phyloP scores from a whole-genome alignment of 208 protist species.

The Histomonas meleagridis region DNA sequence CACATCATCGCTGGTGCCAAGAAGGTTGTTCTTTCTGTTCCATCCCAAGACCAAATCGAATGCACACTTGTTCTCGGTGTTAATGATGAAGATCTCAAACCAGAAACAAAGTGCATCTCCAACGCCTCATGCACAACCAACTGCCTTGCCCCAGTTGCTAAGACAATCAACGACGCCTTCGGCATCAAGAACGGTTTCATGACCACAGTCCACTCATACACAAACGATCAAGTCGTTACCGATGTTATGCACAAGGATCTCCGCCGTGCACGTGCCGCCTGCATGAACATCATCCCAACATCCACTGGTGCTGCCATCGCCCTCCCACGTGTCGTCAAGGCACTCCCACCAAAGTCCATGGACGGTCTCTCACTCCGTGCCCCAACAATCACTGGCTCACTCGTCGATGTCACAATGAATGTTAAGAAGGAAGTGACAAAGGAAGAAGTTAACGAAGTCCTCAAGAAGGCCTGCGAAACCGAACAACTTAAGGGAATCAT shows the following conservation, averaged over 20 bases:
- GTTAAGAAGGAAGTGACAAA: slow-evolving; percentile 73
- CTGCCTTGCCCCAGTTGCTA: slow-evolving; percentile 92
- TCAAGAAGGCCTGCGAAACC: slow-evolving; percentile 68
- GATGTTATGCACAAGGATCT: slow-evolving; percentile 85
- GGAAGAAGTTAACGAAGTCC: slow-evolving; percentile 58
- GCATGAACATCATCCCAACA: slow-evolving; percentile 94
- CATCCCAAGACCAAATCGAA: slow-evolving; percentile 69
- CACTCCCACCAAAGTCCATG: slow-evolving; percentile 61
- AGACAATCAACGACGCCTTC: slow-evolving; percentile 84
- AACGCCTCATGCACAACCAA: slow-evolving; percentile 97
- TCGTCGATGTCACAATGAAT: slow-evolving; percentile 88
- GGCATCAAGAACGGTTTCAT: slow-evolving; percentile 81
- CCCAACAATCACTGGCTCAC: slow-evolving; percentile 81
- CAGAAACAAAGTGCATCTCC: slow-evolving; percentile 25
- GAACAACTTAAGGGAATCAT: slow-evolving; percentile 79
- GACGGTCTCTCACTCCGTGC: slow-evolving; percentile 95
- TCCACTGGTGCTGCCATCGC: slow-evolving; percentile 94
- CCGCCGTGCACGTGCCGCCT: slow-evolving; percentile 78
- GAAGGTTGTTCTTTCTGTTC: slow-evolving; percentile 96
- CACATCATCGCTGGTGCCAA: slow-evolving; percentile 68
- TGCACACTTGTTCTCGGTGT: slow-evolving; percentile 95
- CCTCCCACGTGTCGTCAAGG: slow-evolving; percentile 80
- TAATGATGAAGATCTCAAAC: slow-evolving; percentile 69
- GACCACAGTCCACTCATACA: slow-evolving; percentile 97
- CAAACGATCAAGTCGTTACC: slow-evolving; percentile 93